Percentiles rank a stretch among this genome's conserved stretches.
Evolutionary conservation across 352 stramenopile genomes (phyloP).

Genomic region (Pythium sukuiense): DNA sequence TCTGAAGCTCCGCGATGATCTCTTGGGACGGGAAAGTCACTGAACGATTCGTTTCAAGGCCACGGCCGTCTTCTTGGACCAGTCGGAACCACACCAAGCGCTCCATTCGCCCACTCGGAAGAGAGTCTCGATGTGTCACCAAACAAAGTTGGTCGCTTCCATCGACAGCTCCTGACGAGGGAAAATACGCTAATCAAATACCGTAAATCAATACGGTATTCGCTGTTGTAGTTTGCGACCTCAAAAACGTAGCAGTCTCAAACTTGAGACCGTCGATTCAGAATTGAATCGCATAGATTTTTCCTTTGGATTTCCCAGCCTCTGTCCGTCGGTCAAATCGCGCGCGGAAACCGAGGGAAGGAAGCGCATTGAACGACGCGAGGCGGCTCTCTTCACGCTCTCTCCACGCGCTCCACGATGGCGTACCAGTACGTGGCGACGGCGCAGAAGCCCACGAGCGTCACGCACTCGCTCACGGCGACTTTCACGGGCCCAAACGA

Average conservation of each 20-base stretch:
- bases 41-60: not conserved
- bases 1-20: not conserved
- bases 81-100: not conserved
- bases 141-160: too few species aligned
- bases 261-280: conserved; percentile 29
- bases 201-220: too few species aligned
- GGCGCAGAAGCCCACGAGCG: conserved; percentile 91
- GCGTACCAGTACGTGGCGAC: conserved; percentile 93
- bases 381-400: not conserved
- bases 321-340: not conserved
- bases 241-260: too few species aligned
- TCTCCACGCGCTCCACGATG: conserved; percentile 38
- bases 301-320: conserved; percentile 9
- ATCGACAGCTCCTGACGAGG: too few species aligned
- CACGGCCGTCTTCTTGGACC: not conserved
- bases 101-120: not conserved
- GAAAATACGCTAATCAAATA: too few species aligned
- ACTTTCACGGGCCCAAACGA: conserved; percentile 86
- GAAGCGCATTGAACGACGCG: conserved; percentile 4
- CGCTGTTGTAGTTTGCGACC: too few species aligned
- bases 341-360: conserved; percentile 22
- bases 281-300: conserved; percentile 25
- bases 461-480: conserved; percentile 92
- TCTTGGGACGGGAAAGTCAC: not conserved
- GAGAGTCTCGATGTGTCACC: too few species aligned